Base-by-base conservation (phyloP, 768 basidiomycete genomes). In the Pulveroboletus frians region DNA sequence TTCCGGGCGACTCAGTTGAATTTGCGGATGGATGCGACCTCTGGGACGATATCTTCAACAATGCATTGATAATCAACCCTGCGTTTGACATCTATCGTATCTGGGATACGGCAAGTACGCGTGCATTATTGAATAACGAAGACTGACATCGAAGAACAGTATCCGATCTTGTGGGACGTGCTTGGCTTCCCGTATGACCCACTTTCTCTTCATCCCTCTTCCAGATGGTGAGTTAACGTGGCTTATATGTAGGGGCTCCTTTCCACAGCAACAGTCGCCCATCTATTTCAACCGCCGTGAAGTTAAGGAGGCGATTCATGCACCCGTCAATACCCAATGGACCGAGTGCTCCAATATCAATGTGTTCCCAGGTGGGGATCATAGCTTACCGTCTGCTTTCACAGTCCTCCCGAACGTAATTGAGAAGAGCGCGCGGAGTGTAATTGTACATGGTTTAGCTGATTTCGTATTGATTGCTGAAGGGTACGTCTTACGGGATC, bases 41-140 rank as follows among this genome's bases (percentile, higher is more conserved):
- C 1, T 88, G 84, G 86, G 73, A 77, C 21, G 66, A 71, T 31
- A 81, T 89, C 46, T 80, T 85, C 59, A 65, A 81, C 17, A 82
- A 77, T 0, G 79, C 87, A 0, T 53, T 86, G 18, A 45, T 66
- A 3, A 67, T 85, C 54, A 88, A 89, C 57, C 88, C 87, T 0
- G 85, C 83, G 0, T 90, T 89, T 70, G 75, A 89, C 55, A 74
- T 87, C 7, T 90, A 89, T 61, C 77, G 83, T 18, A 85, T 89
- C 47, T 85, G 86, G 65, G 85, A 88, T 58, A 85, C 79, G 17
- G 75, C 68, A 43, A 51, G 76, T 58, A 14, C 9, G 8, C 5
- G 3, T n/a, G 8, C 9, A 0, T 18, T 5, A 15, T 21, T 9
- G 3, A 32, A 2, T 3, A 21, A 21, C 15, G 26, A 36, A 39